A percentile compares a stretch with the other conserved stretches of the same genome.
Evolutionary conservation across 1,139 yeast species (phyloP).

Genomic region (Torulaspora pretoriensis): DNA sequence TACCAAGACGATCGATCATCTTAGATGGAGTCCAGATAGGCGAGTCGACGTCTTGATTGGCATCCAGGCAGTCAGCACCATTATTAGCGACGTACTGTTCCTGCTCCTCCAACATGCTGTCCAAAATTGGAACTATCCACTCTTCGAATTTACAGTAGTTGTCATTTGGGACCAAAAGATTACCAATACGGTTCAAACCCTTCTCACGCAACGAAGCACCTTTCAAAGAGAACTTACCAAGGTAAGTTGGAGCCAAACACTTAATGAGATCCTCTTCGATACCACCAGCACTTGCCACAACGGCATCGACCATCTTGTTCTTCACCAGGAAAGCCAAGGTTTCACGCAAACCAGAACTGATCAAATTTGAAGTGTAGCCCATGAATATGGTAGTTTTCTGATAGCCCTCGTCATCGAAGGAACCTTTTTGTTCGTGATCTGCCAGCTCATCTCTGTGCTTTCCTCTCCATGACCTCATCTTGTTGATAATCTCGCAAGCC

Average conservation of each 20-base stretch:
- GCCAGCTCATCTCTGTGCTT: slow-evolving; percentile 58
- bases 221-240: slow-evolving; percentile 82
- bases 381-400: slow-evolving; percentile 87
- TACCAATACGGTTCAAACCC: slow-evolving; percentile 97
- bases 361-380: slow-evolving; percentile 96
- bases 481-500: slow-evolving; percentile 87
- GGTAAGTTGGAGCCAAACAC: slow-evolving; percentile 89
- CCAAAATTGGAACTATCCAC: slow-evolving; percentile 94
- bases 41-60: slow-evolving; percentile 44
- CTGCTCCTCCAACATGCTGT: slow-evolving; percentile 83
- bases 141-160: slow-evolving; percentile 96
- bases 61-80: slow-evolving; percentile 51
- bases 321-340: slow-evolving; percentile 85
- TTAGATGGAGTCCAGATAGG: slow-evolving; percentile 89
- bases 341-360: slow-evolving; percentile 90
- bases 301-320: slow-evolving; percentile 89
- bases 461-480: slow-evolving; percentile 93
- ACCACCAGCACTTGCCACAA: slow-evolving; percentile 97
- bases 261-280: slow-evolving; percentile 95
- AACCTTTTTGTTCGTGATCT: slow-evolving; percentile 68
- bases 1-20: slow-evolving; percentile 87
- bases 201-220: slow-evolving; percentile 83
- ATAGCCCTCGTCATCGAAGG: slow-evolving; percentile 72
- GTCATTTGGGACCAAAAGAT: slow-evolving; percentile 92
- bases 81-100: slow-evolving; percentile 55